These are phyloP conservation scores for Zelonia costaricensis DNA, from an alignment of 208 protist species.

Conservation along the genomic window DNA sequence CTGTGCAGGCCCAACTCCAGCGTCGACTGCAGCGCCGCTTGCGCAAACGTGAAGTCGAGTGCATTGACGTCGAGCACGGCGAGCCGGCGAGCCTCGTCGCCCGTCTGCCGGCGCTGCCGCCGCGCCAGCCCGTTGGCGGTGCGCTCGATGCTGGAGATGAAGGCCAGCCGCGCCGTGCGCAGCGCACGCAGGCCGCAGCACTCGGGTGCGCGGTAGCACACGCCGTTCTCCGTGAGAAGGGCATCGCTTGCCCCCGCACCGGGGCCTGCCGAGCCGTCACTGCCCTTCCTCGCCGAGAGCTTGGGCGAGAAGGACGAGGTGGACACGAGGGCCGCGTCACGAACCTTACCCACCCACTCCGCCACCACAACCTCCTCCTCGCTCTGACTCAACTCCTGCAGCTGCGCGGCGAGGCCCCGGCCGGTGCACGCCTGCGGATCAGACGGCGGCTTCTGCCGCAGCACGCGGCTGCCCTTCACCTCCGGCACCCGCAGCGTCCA, in stretches of 20 bases:
- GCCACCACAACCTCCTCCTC: conserved; percentile 48
- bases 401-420: conserved; percentile 8
- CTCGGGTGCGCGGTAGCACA: conserved; percentile 51
- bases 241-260: conserved; percentile 2
- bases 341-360: conserved; percentile 29
- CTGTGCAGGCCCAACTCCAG: conserved; percentile 55
- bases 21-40: conserved; percentile 54
- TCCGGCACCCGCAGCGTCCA: conserved; percentile 22
- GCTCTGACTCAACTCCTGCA: conserved; percentile 30
- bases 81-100: conserved; percentile 42
- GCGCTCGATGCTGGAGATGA: conserved; percentile 51
- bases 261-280: neutral
- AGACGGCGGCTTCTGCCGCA: conserved; percentile 3
- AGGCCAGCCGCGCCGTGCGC: conserved; percentile 62
- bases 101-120: conserved; percentile 24
- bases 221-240: conserved; percentile 67
- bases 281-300: neutral
- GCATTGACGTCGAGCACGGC: conserved; percentile 68
- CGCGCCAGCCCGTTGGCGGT: conserved; percentile 27
- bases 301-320: too few species aligned
- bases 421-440: conserved; percentile 4
- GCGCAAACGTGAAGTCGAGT: conserved; percentile 71
- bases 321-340: neutral
- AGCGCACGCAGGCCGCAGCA: conserved; percentile 60
- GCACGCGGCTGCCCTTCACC: conserved; percentile 15